Percentiles rank a stretch among this genome's conserved stretches.
Conservation (phyloP, 805 yeast species). For the Spathaspora sp. region DNA sequence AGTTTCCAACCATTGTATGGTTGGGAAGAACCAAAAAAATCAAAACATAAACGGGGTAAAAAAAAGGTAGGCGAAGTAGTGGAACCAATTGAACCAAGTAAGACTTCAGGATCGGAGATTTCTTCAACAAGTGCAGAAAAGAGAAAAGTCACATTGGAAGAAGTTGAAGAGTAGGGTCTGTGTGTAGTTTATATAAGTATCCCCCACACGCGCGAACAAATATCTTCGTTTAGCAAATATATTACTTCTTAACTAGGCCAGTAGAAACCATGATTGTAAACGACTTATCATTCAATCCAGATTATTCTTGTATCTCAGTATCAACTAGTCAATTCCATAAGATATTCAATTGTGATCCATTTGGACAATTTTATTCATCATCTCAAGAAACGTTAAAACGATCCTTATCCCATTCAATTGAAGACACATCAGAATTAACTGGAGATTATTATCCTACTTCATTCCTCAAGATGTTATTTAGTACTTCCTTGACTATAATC, state of each 20-base stretch:
- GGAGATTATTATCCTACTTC: slow-evolving; percentile 22
- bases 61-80: not conserved
- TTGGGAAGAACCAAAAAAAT: slow-evolving; percentile 55
- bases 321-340: slow-evolving; percentile 29
- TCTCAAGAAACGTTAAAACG: slow-evolving; percentile 8
- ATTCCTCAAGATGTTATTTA: slow-evolving; percentile 35
- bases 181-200: not conserved
- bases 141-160: slow-evolving; percentile 38
- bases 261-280: slow-evolving; percentile 13
- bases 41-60: slow-evolving; percentile 18
- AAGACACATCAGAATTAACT: slow-evolving; percentile 2
- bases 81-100: slow-evolving; percentile 4
- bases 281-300: slow-evolving; percentile 40
- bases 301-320: slow-evolving; percentile 35
- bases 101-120: slow-evolving; percentile 11
- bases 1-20: slow-evolving; percentile 88
- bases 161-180: slow-evolving; percentile 26
- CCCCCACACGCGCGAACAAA: too few relatives aligned
- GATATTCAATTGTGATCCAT: slow-evolving; percentile 44
- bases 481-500: slow-evolving; percentile 38
- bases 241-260: too few relatives aligned
- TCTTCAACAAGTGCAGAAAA: slow-evolving; percentile 15
- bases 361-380: slow-evolving; percentile 39
- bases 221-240: too few relatives aligned
- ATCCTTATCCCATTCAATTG: slow-evolving; percentile 12